phyloP scores from a whole-genome alignment of 352 stramenopile genomes.

The Pythium guiyangense region DNA sequence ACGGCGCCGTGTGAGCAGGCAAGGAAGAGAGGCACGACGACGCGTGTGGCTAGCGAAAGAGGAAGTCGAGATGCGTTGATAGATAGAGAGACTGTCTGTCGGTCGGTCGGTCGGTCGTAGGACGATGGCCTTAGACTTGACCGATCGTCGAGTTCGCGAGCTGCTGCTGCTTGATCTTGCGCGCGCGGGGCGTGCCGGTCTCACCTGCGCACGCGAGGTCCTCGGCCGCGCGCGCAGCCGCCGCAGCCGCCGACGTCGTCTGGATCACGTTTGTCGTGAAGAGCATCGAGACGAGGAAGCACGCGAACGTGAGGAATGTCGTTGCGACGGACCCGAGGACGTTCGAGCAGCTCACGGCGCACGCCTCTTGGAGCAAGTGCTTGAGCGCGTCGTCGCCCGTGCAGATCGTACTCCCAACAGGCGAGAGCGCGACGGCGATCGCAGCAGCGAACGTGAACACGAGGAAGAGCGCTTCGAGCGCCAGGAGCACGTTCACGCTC shows the following conservation, averaged over 20 bases:
- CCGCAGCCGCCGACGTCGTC: constrained; percentile 7
- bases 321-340: constrained; percentile 44
- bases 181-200: constrained; percentile 27
- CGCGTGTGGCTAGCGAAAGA: too few relatives aligned
- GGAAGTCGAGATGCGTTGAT: not conserved
- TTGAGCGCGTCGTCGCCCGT: constrained; percentile 40
- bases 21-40: too few relatives aligned
- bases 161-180: constrained; percentile 26
- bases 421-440: constrained; percentile 44
- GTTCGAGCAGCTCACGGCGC: constrained; percentile 59
- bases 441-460: constrained; percentile 57
- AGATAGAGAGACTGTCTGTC: not conserved
- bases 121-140: constrained; percentile 21
- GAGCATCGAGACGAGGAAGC: constrained; percentile 48
- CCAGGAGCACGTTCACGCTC: constrained; percentile 26
- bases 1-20: too few relatives aligned
- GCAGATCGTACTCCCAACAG: constrained; percentile 50
- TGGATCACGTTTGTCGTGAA: constrained; percentile 43
- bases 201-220: constrained; percentile 48
- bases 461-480: constrained; percentile 47
- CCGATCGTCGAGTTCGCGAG: constrained; percentile 12
- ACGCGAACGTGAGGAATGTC: constrained; percentile 51
- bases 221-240: constrained; percentile 15
- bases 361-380: constrained; percentile 51
- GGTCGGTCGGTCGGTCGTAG: not conserved